phyloP scores from a whole-genome alignment of 2,329 filamentous ascomycete species.

The Fusarium chuoi region DNA sequence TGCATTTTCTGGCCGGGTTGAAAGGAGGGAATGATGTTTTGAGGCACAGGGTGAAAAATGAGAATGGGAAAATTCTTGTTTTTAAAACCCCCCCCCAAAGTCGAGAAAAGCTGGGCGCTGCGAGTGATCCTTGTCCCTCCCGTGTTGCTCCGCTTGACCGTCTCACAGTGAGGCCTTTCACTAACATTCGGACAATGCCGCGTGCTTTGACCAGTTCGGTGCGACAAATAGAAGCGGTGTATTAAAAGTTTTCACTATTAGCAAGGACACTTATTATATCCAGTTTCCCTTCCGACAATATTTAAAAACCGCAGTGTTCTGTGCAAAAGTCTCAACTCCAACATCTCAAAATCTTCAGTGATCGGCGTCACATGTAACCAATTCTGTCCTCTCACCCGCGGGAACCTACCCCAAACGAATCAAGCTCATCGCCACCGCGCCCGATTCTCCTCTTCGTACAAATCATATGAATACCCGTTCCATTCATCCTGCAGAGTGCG shows the following conservation, averaged over 20 bases:
- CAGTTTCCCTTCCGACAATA: not conserved
- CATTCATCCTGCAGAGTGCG: constrained; percentile 43
- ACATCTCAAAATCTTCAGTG: not conserved
- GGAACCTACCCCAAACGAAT: not conserved
- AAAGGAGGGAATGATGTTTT: not conserved
- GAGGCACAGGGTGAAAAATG: not conserved
- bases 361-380: constrained; percentile 19
- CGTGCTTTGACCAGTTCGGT: constrained; percentile 9
- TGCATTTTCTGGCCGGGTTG: constrained; percentile 17
- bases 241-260: not conserved
- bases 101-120: constrained; percentile 12
- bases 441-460: constrained; percentile 44
- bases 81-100: constrained; percentile 11
- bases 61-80: constrained; percentile 14
- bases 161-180: constrained; percentile 7
- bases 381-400: constrained; percentile 2
- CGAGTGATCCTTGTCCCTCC: constrained; percentile 18
- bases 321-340: not conserved
- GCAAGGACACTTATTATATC: not conserved
- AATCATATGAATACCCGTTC: constrained; percentile 43
- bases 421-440: constrained; percentile 30
- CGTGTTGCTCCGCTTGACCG: constrained; percentile 25
- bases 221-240: not conserved
- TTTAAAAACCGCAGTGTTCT: not conserved
- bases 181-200: constrained; percentile 21